These are phyloP conservation scores for Ceriops decandra DNA, from an alignment of 345 rosid genomes.

Conservation along the genomic window DNA sequence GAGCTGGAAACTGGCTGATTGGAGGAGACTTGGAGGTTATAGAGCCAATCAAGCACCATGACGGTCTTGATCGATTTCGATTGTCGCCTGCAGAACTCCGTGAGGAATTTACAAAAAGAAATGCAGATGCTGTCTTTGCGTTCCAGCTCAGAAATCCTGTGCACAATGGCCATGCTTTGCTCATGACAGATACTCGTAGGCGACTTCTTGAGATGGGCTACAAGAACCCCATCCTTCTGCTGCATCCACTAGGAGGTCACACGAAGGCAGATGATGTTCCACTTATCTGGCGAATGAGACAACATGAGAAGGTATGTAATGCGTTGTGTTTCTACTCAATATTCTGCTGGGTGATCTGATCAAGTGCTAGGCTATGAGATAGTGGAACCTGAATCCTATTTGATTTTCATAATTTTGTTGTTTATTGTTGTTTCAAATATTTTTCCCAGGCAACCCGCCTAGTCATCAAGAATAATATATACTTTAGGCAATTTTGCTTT, in stretches of 20 bases:
- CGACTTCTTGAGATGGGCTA: constrained; percentile 97
- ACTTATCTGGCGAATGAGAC: constrained; percentile 93
- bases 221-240: constrained; percentile 88
- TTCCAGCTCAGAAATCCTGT: constrained; percentile 99
- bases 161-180: constrained; percentile 92
- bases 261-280: constrained; percentile 99
- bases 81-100: constrained; percentile 84
- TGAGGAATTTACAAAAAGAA: constrained; percentile 71
- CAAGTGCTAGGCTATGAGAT: background rate
- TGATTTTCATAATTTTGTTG: background rate
- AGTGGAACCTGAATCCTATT: background rate
- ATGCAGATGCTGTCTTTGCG: constrained; percentile 97
- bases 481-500: background rate
- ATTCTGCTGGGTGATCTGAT: background rate
- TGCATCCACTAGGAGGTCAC: constrained; percentile 93
- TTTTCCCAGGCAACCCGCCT: background rate
- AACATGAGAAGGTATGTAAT: constrained; percentile 76
- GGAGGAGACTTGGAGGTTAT: constrained; percentile 96
- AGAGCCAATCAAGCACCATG: constrained; percentile 78
- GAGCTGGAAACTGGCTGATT: constrained; percentile 85
- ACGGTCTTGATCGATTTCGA: constrained; percentile 85
- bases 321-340: background rate
- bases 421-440: background rate
- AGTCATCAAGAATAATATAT: background rate
- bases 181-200: constrained; percentile 92